Evolutionary conservation across 441 rosid species (phyloP).

Genomic region (Aleurites moluccanus): DNA sequence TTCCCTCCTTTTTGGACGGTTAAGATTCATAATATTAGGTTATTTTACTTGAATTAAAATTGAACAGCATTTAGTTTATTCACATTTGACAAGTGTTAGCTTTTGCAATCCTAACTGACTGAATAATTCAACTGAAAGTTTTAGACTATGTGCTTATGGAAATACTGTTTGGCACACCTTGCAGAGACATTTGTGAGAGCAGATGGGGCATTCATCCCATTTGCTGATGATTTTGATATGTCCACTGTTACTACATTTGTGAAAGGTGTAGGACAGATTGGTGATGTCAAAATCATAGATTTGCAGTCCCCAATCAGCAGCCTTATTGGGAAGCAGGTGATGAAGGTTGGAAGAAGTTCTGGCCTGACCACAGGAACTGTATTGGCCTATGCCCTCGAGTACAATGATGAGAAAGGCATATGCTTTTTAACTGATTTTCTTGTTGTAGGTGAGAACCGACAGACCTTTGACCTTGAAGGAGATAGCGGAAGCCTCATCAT

Average conservation of each 20-base stretch:
- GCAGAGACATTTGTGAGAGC: constrained; percentile 98
- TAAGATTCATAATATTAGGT: background rate
- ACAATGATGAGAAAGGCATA: constrained; percentile 95
- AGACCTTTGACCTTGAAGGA: constrained; percentile 95
- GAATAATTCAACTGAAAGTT: background rate
- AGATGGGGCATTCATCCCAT: constrained; percentile 95
- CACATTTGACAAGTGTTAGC: background rate
- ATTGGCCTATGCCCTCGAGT: constrained; percentile 90
- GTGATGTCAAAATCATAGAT: constrained; percentile 70
- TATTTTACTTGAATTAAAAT: background rate
- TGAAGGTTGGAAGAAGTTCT: constrained; percentile 96
- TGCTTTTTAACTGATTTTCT: constrained; percentile 96
- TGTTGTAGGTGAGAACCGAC: constrained; percentile 96
- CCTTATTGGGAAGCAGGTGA: constrained; percentile 83
- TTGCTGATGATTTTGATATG: constrained; percentile 73
- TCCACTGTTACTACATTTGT: constrained; percentile 68
- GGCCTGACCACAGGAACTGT: constrained; percentile 86
- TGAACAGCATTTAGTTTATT: background rate
- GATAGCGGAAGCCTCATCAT: constrained; percentile 97
- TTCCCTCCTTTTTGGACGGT: background rate
- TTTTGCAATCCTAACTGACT: background rate
- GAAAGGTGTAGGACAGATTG: constrained; percentile 80
- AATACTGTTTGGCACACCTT: constrained; percentile 13
- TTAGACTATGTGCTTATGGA: background rate
- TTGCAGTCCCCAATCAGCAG: constrained; percentile 74